Percentiles rank a stretch among this genome's conserved stretches.
phyloP scores from a whole-genome alignment of 2,329 filamentous ascomycete genomes.

The Cercospora sojina region DNA sequence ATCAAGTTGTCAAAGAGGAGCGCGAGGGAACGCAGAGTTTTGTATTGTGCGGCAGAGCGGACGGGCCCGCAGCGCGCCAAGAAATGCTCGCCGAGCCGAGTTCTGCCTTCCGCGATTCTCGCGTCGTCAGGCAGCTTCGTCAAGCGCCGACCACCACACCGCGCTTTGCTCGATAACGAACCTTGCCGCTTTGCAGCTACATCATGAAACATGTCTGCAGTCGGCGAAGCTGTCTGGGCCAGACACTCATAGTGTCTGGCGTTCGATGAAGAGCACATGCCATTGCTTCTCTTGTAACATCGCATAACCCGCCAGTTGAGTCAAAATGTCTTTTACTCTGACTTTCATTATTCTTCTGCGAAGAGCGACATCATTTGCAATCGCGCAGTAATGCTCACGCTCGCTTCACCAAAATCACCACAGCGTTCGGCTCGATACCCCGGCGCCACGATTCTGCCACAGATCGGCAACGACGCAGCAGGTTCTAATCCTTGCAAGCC shows the following conservation, averaged over 20 bases:
- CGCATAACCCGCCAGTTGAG: neutral
- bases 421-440: neutral
- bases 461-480: conserved; percentile 13
- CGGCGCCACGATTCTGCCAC: neutral
- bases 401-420: neutral
- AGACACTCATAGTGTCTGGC: conserved; percentile 3
- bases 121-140: neutral
- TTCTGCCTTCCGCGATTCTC: neutral
- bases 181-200: neutral
- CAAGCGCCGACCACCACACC: conserved; percentile 3
- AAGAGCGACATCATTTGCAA: neutral
- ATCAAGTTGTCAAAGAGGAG: conserved; percentile 46
- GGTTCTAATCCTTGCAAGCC: conserved; percentile 19
- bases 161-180: neutral
- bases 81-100: neutral
- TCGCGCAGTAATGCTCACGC: neutral
- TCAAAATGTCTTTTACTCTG: neutral
- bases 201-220: conserved; percentile 13
- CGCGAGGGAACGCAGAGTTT: conserved; percentile 20
- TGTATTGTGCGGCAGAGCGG: conserved; percentile 5
- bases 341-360: neutral
- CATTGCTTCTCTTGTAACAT: neutral
- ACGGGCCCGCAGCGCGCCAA: neutral
- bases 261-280: neutral
- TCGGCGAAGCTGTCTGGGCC: conserved; percentile 1